These are phyloP conservation scores for Chaetomium cochliodes DNA, from an alignment of 495 filamentous ascomycete species.

Conservation along the genomic window DNA sequence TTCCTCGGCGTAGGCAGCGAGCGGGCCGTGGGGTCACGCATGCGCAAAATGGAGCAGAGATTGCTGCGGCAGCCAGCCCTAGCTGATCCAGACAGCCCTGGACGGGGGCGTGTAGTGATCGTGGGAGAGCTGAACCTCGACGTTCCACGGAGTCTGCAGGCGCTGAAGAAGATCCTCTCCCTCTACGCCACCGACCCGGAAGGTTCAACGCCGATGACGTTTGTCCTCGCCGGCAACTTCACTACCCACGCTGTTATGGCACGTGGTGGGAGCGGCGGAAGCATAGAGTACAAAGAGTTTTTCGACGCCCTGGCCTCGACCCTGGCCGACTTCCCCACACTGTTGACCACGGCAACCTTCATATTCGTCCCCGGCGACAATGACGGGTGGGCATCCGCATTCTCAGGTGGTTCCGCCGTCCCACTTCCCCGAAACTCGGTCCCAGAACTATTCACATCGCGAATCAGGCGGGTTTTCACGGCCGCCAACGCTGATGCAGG, in stretches of 20 bases:
- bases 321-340: constrained; percentile 78
- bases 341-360: constrained; percentile 78
- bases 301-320: constrained; percentile 83
- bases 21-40: constrained; percentile 73
- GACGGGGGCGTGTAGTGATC: constrained; percentile 60
- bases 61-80: constrained; percentile 36
- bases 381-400: constrained; percentile 86
- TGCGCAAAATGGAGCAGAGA: constrained; percentile 70
- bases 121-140: constrained; percentile 85
- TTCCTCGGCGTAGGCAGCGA: constrained; percentile 91
- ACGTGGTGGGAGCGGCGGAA: constrained; percentile 64
- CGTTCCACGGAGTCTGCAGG: constrained; percentile 69
- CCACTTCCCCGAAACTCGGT: constrained; percentile 69
- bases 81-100: constrained; percentile 28
- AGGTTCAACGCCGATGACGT: constrained; percentile 68
- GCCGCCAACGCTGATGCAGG: constrained; percentile 65
- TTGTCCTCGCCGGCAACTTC: constrained; percentile 85
- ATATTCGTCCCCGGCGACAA: constrained; percentile 94
- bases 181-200: constrained; percentile 62
- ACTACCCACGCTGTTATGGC: constrained; percentile 69
- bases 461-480: constrained; percentile 76
- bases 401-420: constrained; percentile 76
- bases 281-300: constrained; percentile 91
- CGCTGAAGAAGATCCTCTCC: constrained; percentile 70
- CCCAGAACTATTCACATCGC: constrained; percentile 82